Conservation (phyloP, 2,329 filamentous ascomycete genomes). For the Claviceps paspali region DNA sequence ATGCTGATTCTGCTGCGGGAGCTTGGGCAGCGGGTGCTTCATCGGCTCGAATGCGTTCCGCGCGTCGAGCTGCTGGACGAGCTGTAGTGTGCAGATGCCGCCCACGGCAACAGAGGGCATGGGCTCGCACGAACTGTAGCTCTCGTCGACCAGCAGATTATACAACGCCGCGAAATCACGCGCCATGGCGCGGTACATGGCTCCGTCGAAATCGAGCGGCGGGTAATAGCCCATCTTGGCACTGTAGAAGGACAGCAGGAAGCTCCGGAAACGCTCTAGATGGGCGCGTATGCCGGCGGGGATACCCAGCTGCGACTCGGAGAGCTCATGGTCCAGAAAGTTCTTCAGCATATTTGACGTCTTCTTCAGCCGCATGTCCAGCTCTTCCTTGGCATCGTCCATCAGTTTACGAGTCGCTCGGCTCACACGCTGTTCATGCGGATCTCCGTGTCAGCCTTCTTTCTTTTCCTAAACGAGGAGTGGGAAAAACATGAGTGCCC, state of each 20-base stretch:
- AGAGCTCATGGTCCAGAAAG: constrained; percentile 59
- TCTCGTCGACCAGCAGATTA: constrained; percentile 51
- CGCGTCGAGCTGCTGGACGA: constrained; percentile 49
- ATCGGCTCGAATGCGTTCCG: constrained; percentile 44
- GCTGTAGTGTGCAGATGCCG: constrained; percentile 56
- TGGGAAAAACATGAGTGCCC: neutral
- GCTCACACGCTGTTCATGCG: constrained; percentile 27
- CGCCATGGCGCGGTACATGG: constrained; percentile 45
- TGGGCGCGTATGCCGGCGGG: constrained; percentile 46
- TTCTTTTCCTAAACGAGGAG: neutral
- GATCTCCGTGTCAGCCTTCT: neutral
- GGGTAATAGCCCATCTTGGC: constrained; percentile 59
- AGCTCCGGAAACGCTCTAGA: constrained; percentile 56
- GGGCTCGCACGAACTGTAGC: constrained; percentile 32
- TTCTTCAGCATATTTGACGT: constrained; percentile 43
- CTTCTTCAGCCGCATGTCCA: constrained; percentile 46
- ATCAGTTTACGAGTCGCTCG: constrained; percentile 49
- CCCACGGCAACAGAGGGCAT: constrained; percentile 42
- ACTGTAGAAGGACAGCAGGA: constrained; percentile 51
- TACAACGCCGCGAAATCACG: constrained; percentile 59
- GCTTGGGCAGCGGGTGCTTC: constrained; percentile 48
- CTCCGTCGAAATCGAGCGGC: constrained; percentile 30
- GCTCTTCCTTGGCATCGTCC: constrained; percentile 44
- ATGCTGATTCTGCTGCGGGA: constrained; percentile 34
- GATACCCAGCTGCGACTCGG: constrained; percentile 49